Conservation (phyloP, 768 basidiomycete genomes). For the Porphyrellus cyaneotinctus region DNA sequence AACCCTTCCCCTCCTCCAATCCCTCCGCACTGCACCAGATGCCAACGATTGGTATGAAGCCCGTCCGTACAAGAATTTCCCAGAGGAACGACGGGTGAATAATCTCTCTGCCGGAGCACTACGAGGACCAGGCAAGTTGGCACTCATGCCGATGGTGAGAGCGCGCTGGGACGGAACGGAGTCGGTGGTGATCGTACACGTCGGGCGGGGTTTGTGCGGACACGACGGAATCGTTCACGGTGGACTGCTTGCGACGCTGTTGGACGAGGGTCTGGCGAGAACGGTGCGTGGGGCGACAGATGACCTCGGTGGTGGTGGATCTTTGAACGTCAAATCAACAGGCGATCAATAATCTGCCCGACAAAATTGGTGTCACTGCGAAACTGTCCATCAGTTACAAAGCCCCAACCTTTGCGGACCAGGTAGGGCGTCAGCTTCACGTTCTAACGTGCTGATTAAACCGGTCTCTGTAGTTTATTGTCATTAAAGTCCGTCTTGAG, state of each 20-base stretch:
- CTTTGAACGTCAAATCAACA: constrained; percentile 28
- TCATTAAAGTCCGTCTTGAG: constrained; percentile 66
- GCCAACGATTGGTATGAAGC: constrained; percentile 69
- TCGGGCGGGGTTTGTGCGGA: constrained; percentile 85
- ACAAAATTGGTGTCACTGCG: constrained; percentile 91
- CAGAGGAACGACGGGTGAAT: constrained; percentile 74
- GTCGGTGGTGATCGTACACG: constrained; percentile 66
- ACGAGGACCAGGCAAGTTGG: constrained; percentile 84
- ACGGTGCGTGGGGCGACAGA: constrained; percentile 47
- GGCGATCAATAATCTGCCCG: constrained; percentile 84
- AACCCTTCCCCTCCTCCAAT: constrained; percentile 52
- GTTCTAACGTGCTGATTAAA: neutral
- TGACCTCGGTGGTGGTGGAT: constrained; percentile 2
- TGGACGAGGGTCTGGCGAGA: constrained; percentile 82
- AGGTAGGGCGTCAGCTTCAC: constrained; percentile 39
- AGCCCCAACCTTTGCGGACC: constrained; percentile 86
- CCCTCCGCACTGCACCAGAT: constrained; percentile 47
- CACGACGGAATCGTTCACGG: constrained; percentile 96
- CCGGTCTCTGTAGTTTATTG: constrained; percentile 58
- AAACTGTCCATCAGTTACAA: constrained; percentile 76
- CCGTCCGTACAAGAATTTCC: constrained; percentile 66
- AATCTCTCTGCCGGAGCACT: constrained; percentile 81
- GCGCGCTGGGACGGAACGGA: constrained; percentile 73
- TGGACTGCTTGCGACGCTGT: constrained; percentile 81
- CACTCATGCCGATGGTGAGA: constrained; percentile 73